A percentile compares a stretch with the other conserved stretches of the same genome.
These are phyloP conservation scores for Aureobasidium sp. DNA, from an alignment of 2,329 filamentous ascomycete genomes.

Conservation along the genomic window DNA sequence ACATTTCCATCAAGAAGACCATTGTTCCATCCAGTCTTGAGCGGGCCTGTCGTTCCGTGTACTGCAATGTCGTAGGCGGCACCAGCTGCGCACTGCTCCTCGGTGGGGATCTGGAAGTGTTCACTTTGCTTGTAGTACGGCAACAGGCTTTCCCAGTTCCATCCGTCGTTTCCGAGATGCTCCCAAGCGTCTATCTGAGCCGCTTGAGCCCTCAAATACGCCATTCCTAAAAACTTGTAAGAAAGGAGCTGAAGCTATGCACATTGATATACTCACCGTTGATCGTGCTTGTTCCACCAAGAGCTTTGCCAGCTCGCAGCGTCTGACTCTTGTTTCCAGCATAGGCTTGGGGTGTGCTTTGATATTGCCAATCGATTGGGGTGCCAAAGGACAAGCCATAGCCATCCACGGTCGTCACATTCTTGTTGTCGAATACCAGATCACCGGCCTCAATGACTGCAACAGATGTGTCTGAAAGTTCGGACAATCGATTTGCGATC, in stretches of 20 bases:
- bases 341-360: constrained; percentile 43
- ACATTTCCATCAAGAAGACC: not conserved
- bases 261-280: constrained; percentile 23
- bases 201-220: constrained; percentile 2
- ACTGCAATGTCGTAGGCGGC: not conserved
- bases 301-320: constrained; percentile 26
- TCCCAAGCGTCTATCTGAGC: constrained; percentile 14
- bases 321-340: not conserved
- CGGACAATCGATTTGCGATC: constrained; percentile 68
- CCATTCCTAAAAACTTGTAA: not conserved
- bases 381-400: constrained; percentile 1
- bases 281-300: constrained; percentile 35
- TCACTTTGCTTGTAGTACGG: constrained; percentile 20
- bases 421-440: not conserved
- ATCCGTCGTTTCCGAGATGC: constrained; percentile 5
- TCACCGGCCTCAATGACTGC: constrained; percentile 11
- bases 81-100: not conserved
- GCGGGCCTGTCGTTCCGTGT: constrained; percentile 15
- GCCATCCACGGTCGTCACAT: not conserved
- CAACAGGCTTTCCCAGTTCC: constrained; percentile 9
- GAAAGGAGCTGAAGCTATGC: too few relatives aligned
- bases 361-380: constrained; percentile 4
- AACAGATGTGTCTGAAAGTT: constrained; percentile 51
- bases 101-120: constrained; percentile 1
- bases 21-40: constrained; percentile 6